These are phyloP conservation scores for Rhodotorula sp. DNA, from an alignment of 1,284 basidiomycete genomes.

Conservation along the genomic window DNA sequence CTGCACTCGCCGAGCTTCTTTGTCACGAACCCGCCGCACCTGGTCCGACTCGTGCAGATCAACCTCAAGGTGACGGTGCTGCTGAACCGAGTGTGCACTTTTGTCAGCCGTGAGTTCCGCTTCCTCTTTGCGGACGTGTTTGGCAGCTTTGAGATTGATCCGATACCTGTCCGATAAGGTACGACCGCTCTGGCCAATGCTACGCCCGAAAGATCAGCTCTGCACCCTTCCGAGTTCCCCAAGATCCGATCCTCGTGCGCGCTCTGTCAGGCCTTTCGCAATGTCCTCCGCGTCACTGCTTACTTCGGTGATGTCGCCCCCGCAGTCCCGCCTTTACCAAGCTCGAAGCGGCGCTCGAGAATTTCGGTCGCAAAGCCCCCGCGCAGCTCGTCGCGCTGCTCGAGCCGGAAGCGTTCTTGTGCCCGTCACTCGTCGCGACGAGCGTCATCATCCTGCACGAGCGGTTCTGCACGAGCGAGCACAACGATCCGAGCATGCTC, in stretches of 20 bases:
- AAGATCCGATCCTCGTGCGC: constrained; percentile 24
- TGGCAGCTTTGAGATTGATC: background rate
- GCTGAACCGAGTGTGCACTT: constrained; percentile 33
- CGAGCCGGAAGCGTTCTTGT: constrained; percentile 21
- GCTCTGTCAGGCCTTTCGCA: background rate
- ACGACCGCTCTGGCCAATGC: constrained; percentile 14
- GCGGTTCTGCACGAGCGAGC: constrained; percentile 27
- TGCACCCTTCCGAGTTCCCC: constrained; percentile 8
- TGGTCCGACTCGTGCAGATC: constrained; percentile 35
- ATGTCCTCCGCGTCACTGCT: too few relatives aligned
- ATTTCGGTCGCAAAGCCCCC: constrained; percentile 17
- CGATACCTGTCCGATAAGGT: background rate
- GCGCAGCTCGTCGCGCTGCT: constrained; percentile 13
- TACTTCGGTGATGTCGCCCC: background rate
- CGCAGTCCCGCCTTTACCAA: constrained; percentile 25
- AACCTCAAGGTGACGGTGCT: constrained; percentile 40
- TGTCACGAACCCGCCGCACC: constrained; percentile 33
- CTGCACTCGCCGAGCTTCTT: constrained; percentile 37
- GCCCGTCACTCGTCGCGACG: constrained; percentile 19
- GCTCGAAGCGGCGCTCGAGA: constrained; percentile 18
- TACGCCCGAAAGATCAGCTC: background rate
- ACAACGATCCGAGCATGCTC: constrained; percentile 31
- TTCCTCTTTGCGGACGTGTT: too few relatives aligned
- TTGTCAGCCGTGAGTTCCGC: constrained; percentile 20
- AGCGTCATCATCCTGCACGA: constrained; percentile 40